A percentile compares a stretch with the other conserved stretches of the same genome.
Evolutionary conservation across 495 filamentous ascomycete species (phyloP).

Genomic region (Penicillium chermesinum): DNA sequence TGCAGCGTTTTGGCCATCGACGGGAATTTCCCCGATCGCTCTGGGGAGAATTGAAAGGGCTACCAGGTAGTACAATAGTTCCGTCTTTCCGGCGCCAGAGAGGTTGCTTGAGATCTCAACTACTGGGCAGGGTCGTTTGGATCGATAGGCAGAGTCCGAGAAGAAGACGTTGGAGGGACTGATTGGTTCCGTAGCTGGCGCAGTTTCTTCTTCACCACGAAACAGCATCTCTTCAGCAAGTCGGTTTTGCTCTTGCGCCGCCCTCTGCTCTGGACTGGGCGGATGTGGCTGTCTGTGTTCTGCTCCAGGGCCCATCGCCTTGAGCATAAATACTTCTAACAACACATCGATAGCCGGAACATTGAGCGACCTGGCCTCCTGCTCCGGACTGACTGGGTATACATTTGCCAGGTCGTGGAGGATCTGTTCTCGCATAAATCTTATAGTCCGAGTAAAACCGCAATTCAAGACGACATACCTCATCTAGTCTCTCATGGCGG

Average conservation of each 20-base stretch:
- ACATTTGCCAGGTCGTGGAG: conserved; percentile 42
- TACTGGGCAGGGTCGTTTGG: conserved; percentile 36
- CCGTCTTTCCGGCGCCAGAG: conserved; percentile 56
- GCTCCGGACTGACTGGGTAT: conserved; percentile 8
- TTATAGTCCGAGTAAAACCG: background rate
- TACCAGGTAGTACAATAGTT: conserved; percentile 65
- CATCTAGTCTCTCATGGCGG: conserved; percentile 57
- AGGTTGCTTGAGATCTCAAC: conserved; percentile 54
- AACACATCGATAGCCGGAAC: conserved; percentile 47
- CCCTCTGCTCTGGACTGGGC: background rate
- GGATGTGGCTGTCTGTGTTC: conserved; percentile 1
- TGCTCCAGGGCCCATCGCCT: background rate
- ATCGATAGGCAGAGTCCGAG: conserved; percentile 7
- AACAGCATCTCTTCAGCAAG: conserved; percentile 19
- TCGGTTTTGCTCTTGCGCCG: background rate
- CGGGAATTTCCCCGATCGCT: conserved; percentile 20
- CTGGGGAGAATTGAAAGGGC: conserved; percentile 54
- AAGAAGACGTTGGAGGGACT: conserved; percentile 7
- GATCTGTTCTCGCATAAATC: conserved; percentile 26
- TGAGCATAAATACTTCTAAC: conserved; percentile 39
- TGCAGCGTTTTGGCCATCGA: conserved; percentile 50
- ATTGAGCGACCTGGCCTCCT: conserved; percentile 25
- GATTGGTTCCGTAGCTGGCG: background rate
- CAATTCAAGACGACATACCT: conserved; percentile 44
- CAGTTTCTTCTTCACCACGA: background rate